Conservation (phyloP, 169 alveolate species). For the Perkinsus marinus region DNA sequence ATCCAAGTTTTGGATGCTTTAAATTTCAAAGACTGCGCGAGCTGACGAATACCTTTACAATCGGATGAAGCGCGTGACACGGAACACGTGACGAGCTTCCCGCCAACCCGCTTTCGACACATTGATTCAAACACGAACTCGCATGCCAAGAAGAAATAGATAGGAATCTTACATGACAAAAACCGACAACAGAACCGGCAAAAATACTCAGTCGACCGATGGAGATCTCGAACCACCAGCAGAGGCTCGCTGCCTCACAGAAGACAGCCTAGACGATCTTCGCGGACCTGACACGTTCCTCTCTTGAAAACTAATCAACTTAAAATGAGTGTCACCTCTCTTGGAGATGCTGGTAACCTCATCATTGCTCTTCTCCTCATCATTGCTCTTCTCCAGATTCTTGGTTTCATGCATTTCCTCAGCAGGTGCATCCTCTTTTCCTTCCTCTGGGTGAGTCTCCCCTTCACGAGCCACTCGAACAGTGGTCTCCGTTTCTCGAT, state of each 20-base stretch:
- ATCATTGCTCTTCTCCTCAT: no score
- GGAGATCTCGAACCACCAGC: background rate
- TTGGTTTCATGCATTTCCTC: background rate
- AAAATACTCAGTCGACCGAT: background rate
- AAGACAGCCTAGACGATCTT: background rate
- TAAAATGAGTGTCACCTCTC: no score
- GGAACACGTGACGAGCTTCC: no score
- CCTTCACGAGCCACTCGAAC: background rate
- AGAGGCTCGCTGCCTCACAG: background rate
- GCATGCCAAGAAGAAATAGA: no score
- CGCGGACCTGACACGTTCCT: background rate
- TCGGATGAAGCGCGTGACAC: no score
- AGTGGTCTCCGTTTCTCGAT: background rate
- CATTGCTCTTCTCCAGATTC: background rate
- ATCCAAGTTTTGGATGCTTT: no score
- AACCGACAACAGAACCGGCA: background rate
- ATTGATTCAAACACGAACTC: no score
- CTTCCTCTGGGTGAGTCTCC: background rate
- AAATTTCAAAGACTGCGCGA: no score
- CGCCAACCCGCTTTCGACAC: no score
- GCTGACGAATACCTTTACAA: no score
- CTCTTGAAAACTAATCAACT: no score
- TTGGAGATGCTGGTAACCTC: no score
- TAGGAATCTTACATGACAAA: background rate
- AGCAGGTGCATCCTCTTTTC: background rate